Conservation (phyloP, 768 basidiomycete species). For the Cystofilobasidium ferigula region DNA sequence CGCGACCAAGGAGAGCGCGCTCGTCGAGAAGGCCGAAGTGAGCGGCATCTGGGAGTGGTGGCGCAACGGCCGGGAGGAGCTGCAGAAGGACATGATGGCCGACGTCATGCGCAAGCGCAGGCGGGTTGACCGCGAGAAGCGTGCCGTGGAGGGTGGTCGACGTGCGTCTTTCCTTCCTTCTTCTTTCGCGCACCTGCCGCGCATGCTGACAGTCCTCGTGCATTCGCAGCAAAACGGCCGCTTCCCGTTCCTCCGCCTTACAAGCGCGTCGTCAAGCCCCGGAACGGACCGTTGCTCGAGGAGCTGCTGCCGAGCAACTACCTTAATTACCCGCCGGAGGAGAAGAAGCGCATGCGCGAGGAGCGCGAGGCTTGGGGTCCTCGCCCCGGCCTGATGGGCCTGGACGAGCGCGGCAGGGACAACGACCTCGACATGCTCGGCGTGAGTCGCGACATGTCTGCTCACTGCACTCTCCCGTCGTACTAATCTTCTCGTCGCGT, state of each 20-base stretch:
- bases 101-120: slow-evolving; percentile 79
- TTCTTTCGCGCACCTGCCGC: not conserved
- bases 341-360: slow-evolving; percentile 12
- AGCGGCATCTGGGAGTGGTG: slow-evolving; percentile 78
- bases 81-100: slow-evolving; percentile 78
- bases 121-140: slow-evolving; percentile 70
- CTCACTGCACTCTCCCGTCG: too few species aligned
- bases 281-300: slow-evolving; percentile 10
- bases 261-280: not conserved
- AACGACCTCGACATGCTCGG: slow-evolving; percentile 22
- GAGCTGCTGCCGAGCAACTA: slow-evolving; percentile 21
- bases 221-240: slow-evolving; percentile 18
- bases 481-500: too few species aligned
- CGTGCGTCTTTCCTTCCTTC: slow-evolving; percentile 40
- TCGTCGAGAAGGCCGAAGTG: slow-evolving; percentile 59
- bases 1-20: slow-evolving; percentile 54
- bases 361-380: slow-evolving; percentile 25
- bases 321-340: slow-evolving; percentile 12
- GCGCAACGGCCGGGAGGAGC: slow-evolving; percentile 65
- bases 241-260: slow-evolving; percentile 11
- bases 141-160: slow-evolving; percentile 61
- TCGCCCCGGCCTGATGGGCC: slow-evolving; percentile 18
- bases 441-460: slow-evolving; percentile 7
- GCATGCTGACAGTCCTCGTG: not conserved
- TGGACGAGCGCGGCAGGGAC: slow-evolving; percentile 12